These are phyloP conservation scores for Pseudogymnoascus sp. DNA, from an alignment of 2,329 filamentous ascomycete species.

Conservation along the genomic window DNA sequence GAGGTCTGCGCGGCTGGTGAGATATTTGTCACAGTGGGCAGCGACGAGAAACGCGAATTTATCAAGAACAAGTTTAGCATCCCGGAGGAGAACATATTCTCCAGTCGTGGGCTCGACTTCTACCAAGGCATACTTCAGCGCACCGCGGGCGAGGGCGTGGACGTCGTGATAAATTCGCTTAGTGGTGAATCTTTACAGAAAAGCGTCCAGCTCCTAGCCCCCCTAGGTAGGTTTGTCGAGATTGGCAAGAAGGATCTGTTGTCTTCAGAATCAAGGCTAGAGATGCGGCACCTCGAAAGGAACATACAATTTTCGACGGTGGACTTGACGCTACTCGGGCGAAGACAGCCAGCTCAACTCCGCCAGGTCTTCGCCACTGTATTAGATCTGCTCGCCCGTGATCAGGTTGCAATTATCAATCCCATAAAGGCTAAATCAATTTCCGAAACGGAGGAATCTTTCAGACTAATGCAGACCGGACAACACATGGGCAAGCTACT, in stretches of 20 bases:
- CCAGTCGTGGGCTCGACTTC: slow-evolving; percentile 21
- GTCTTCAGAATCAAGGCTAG: not conserved
- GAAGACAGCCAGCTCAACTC: not conserved
- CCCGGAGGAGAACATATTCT: not conserved
- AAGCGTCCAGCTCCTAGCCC: slow-evolving; percentile 34
- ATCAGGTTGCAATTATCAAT: not conserved
- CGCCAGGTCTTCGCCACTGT: not conserved
- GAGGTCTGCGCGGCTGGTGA: slow-evolving; percentile 16
- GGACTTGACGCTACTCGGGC: not conserved
- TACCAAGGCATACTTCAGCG: slow-evolving; percentile 13
- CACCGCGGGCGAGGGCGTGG: slow-evolving; percentile 25
- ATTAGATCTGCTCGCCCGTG: not conserved
- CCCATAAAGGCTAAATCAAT: not conserved
- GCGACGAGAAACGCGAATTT: slow-evolving; percentile 23
- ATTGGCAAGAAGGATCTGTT: slow-evolving; percentile 28
- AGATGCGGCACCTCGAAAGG: not conserved
- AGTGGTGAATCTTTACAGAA: slow-evolving; percentile 31
- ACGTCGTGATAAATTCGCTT: slow-evolving; percentile 28
- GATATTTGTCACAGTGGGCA: slow-evolving; percentile 26
- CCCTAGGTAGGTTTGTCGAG: slow-evolving; percentile 31
- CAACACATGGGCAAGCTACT: slow-evolving; percentile 10
- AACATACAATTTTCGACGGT: not conserved
- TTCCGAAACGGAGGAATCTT: slow-evolving; percentile 10
- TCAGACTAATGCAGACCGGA: slow-evolving; percentile 15
- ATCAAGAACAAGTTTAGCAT: slow-evolving; percentile 18